Conservation (phyloP, 768 basidiomycete species). For the Galerina marginata region DNA sequence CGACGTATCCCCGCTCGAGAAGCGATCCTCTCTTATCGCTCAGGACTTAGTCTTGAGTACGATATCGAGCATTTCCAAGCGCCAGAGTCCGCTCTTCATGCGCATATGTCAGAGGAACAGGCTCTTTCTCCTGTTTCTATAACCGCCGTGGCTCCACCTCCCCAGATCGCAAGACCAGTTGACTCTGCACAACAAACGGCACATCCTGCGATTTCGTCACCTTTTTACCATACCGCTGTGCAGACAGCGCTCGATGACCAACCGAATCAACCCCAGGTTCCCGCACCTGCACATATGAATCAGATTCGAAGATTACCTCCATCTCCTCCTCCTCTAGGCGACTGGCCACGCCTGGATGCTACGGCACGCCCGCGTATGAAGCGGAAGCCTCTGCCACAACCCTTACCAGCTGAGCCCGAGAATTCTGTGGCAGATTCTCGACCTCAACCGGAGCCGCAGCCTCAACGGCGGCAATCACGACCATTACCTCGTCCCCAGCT, state of each 20-base stretch:
- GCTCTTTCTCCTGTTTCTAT: slow-evolving; percentile 14
- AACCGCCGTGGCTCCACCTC: not conserved
- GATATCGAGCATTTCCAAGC: slow-evolving; percentile 52
- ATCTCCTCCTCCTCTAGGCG: slow-evolving; percentile 52
- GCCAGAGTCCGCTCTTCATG: slow-evolving; percentile 16
- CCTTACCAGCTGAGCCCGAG: slow-evolving; percentile 1
- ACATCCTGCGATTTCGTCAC: slow-evolving; percentile 23
- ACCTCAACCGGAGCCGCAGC: not conserved
- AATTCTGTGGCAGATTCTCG: not conserved
- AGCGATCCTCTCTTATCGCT: slow-evolving; percentile 41
- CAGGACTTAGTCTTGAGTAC: slow-evolving; percentile 48
- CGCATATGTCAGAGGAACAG: slow-evolving; percentile 11
- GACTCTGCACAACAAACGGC: slow-evolving; percentile 12
- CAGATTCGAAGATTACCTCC: slow-evolving; percentile 26
- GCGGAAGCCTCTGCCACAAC: slow-evolving; percentile 28
- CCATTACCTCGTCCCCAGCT: slow-evolving; percentile 14
- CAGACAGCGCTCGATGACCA: slow-evolving; percentile 24
- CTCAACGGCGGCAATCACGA: slow-evolving; percentile 1
- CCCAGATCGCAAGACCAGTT: not conserved
- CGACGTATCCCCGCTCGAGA: slow-evolving; percentile 37
- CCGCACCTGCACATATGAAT: slow-evolving; percentile 21
- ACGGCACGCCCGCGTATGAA: slow-evolving; percentile 38
- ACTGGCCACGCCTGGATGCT: slow-evolving; percentile 58
- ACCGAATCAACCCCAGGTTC: slow-evolving; percentile 21
- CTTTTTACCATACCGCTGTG: slow-evolving; percentile 33